Evolutionary conservation across 2,329 filamentous ascomycete species (phyloP).

Genomic region (Cladophialophora psammophila): DNA sequence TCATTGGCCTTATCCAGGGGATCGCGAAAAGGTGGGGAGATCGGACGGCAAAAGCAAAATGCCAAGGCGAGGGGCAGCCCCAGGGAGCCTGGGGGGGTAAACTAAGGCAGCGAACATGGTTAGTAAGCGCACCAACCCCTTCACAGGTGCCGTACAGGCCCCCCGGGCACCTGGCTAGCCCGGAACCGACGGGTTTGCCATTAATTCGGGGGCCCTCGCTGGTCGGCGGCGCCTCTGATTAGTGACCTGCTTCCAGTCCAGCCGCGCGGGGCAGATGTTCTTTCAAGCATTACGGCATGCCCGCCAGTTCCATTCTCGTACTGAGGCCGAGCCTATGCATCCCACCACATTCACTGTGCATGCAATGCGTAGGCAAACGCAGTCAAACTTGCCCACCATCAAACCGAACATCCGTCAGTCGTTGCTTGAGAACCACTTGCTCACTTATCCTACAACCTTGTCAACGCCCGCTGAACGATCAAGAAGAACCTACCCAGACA

Average conservation of each 20-base stretch:
- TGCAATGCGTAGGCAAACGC: not conserved
- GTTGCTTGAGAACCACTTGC: not conserved
- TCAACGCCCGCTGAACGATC: not conserved
- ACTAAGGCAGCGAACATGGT: no score
- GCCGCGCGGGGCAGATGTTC: not conserved
- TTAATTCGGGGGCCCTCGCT: not conserved
- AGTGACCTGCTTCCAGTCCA: not conserved
- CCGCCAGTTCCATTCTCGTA: conserved; percentile 2
- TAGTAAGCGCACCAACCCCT: not conserved
- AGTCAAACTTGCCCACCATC: not conserved
- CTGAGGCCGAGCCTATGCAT: conserved; percentile 10
- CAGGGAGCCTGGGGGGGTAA: not conserved
- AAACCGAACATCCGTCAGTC: not conserved
- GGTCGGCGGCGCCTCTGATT: not conserved
- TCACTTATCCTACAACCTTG: not conserved
- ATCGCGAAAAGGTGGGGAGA: conserved; percentile 4
- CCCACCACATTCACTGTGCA: conserved; percentile 7
- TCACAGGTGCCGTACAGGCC: not conserved
- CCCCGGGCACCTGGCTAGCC: not conserved
- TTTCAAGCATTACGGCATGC: conserved; percentile 1
- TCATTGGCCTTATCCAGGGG: not conserved
- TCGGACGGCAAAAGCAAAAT: not conserved
- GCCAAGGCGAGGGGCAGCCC: conserved; percentile 12
- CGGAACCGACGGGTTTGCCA: not conserved
- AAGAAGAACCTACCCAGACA: not conserved